phyloP scores from a whole-genome alignment of 208 protist genomes.

The Crithidia expoeki region DNA sequence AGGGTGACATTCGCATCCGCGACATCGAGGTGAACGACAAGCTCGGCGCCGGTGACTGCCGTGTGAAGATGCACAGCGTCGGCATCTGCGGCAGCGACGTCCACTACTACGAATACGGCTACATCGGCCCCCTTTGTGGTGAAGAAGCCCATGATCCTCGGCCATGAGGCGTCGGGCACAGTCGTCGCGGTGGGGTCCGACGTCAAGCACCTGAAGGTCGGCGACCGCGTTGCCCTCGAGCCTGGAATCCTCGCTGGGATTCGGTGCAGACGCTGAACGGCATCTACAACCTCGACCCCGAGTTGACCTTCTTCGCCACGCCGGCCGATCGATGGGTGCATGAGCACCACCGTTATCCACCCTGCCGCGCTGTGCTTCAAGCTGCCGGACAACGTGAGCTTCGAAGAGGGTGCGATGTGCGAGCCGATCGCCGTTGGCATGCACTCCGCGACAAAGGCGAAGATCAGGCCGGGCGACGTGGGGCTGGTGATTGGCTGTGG shows the following conservation, averaged over 20 bases:
- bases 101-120: conserved; percentile 69
- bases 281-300: conserved; percentile 75
- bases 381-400: conserved; percentile 66
- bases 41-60: conserved; percentile 50
- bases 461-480: conserved; percentile 46
- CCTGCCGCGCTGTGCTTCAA: conserved; percentile 65
- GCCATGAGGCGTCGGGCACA: conserved; percentile 68
- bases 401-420: conserved; percentile 71
- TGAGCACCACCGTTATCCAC: conserved; percentile 56
- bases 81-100: conserved; percentile 80
- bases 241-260: conserved; percentile 66
- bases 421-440: conserved; percentile 68
- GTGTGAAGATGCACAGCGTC: conserved; percentile 61
- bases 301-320: conserved; percentile 75
- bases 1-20: conserved; percentile 41
- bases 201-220: conserved; percentile 52
- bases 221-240: conserved; percentile 78
- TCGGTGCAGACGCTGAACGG: conserved; percentile 59
- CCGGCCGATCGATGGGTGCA: conserved; percentile 66
- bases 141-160: conserved; percentile 66
- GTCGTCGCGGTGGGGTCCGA: conserved; percentile 52
- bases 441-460: conserved; percentile 59
- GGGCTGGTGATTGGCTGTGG: conserved; percentile 37
- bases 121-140: conserved; percentile 63
- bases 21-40: conserved; percentile 54